These are phyloP conservation scores for Noccaea bulbosa DNA, from an alignment of 345 rosid genomes.

Conservation along the genomic window DNA sequence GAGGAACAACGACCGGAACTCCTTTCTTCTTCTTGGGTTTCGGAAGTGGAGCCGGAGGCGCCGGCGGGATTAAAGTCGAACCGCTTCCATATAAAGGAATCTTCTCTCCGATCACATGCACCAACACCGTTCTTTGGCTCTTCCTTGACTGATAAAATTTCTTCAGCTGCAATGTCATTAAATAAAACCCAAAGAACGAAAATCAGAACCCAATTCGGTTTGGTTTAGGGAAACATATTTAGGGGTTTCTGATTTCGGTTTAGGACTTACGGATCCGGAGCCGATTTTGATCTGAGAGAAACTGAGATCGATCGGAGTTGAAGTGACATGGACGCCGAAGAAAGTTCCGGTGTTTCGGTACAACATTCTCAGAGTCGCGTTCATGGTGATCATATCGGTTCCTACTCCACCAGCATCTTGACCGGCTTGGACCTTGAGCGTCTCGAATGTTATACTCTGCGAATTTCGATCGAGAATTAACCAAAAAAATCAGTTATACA, in stretches of 20 bases:
- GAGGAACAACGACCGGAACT: neutral
- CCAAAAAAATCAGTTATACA: neutral
- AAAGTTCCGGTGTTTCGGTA: slow-evolving; percentile 91
- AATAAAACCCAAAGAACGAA: neutral
- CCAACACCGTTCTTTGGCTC: slow-evolving; percentile 62
- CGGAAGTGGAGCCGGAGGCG: slow-evolving; percentile 58
- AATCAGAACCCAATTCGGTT: neutral
- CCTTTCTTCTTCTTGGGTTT: slow-evolving; percentile 45
- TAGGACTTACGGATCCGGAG: slow-evolving; percentile 75
- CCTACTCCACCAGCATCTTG: slow-evolving; percentile 85
- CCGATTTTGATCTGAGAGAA: slow-evolving; percentile 68
- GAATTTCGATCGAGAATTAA: slow-evolving; percentile 4
- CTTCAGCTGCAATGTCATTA: slow-evolving; percentile 56
- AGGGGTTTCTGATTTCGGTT: neutral
- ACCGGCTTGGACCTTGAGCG: slow-evolving; percentile 86
- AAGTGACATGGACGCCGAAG: slow-evolving; percentile 87
- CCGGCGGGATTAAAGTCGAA: slow-evolving; percentile 61
- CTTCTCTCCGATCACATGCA: slow-evolving; percentile 63
- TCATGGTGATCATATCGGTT: slow-evolving; percentile 85
- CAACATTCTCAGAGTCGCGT: slow-evolving; percentile 72
- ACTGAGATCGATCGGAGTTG: slow-evolving; percentile 74
- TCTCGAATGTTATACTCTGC: slow-evolving; percentile 82
- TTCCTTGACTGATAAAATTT: slow-evolving; percentile 84
- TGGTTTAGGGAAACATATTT: neutral
- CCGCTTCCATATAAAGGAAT: slow-evolving; percentile 92